Evolutionary conservation across 2,329 filamentous ascomycete genomes (phyloP).

Genomic region (Coniochaeta hoffmannii): DNA sequence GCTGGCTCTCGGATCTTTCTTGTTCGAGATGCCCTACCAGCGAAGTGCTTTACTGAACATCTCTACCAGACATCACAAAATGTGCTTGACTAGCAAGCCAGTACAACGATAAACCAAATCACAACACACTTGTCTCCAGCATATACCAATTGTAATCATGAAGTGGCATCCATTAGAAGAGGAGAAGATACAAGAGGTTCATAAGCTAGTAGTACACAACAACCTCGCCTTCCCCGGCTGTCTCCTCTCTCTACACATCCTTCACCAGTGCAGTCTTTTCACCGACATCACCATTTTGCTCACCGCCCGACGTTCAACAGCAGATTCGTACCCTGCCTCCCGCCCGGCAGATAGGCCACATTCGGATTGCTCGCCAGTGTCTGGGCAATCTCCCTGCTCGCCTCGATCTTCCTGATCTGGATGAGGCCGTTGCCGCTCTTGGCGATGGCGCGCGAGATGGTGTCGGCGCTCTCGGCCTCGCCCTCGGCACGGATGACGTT

Average conservation of each 20-base stretch:
- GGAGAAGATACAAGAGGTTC: constrained; percentile 16
- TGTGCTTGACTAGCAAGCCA: background rate
- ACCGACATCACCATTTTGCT: background rate
- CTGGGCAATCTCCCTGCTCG: constrained; percentile 89
- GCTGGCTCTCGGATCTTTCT: background rate
- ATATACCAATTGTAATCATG: background rate
- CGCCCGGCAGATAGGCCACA: constrained; percentile 85
- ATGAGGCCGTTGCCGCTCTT: constrained; percentile 92
- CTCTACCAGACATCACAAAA: background rate
- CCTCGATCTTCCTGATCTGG: constrained; percentile 95
- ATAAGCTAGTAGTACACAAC: constrained; percentile 16
- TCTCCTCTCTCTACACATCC: background rate
- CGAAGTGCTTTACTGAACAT: background rate
- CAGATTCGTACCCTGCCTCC: constrained; percentile 54
- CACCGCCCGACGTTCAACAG: constrained; percentile 44
- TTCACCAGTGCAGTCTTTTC: too few relatives aligned
- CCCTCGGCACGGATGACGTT: constrained; percentile 98
- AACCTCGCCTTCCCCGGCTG: constrained; percentile 1
- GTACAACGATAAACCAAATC: background rate
- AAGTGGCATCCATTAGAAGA: constrained; percentile 9
- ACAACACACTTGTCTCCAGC: background rate
- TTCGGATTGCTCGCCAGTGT: constrained; percentile 88
- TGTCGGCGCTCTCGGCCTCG: constrained; percentile 93
- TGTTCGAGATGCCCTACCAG: background rate
- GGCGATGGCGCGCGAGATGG: constrained; percentile 86